A percentile compares a stretch with the other conserved stretches of the same genome.
phyloP scores from a whole-genome alignment of 306 rosid species.

The Trifolium repens region DNA sequence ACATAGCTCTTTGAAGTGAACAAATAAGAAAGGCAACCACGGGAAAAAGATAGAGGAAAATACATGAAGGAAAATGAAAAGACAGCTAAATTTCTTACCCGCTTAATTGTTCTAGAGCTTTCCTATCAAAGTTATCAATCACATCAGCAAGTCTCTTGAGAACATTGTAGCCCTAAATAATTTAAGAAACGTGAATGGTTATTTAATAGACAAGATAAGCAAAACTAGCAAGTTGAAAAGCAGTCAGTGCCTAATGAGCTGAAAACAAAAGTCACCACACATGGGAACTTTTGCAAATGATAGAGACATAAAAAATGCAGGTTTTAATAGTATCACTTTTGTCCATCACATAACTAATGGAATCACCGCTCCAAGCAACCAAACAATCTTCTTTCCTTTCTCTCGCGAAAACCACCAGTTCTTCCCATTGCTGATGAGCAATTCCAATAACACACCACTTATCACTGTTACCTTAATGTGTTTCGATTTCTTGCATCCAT shows the following conservation, averaged over 20 bases:
- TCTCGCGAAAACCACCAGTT: neutral
- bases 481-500: neutral
- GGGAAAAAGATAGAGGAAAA: neutral
- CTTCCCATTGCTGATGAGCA: neutral
- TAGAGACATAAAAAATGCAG: slow-evolving; percentile 24
- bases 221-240: slow-evolving; percentile 37
- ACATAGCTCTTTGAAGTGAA: slow-evolving; percentile 12
- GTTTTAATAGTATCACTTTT: neutral
- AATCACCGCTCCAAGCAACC: neutral
- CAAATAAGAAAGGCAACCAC: neutral
- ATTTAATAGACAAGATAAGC: slow-evolving; percentile 31
- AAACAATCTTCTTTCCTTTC: neutral
- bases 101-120: slow-evolving; percentile 74
- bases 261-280: slow-evolving; percentile 20
- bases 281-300: slow-evolving; percentile 30
- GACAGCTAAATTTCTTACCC: slow-evolving; percentile 60
- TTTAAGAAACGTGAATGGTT: slow-evolving; percentile 34
- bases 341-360: neutral
- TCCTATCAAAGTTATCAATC: slow-evolving; percentile 61
- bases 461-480: neutral
- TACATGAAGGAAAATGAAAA: slow-evolving; percentile 8
- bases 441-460: neutral
- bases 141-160: slow-evolving; percentile 87
- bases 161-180: slow-evolving; percentile 75
- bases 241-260: slow-evolving; percentile 19